These are phyloP conservation scores for Turritis glabra DNA, from an alignment of 345 rosid genomes.

Conservation along the genomic window DNA sequence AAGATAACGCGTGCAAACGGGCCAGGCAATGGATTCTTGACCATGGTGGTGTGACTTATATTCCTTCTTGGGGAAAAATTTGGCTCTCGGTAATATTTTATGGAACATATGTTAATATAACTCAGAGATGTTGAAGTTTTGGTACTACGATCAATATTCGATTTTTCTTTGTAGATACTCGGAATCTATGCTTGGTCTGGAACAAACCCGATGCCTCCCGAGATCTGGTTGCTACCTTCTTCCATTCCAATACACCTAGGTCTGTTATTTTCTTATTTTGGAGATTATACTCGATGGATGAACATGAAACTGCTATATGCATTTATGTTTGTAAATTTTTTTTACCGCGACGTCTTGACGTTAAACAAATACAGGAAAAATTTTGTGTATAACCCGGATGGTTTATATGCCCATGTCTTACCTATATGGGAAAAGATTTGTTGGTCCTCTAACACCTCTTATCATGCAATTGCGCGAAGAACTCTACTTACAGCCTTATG, in stretches of 20 bases:
- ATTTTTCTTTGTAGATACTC: slow-evolving; percentile 45
- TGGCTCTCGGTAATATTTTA: slow-evolving; percentile 60
- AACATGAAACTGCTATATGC: not conserved
- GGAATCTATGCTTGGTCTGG: slow-evolving; percentile 84
- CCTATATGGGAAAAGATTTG: slow-evolving; percentile 64
- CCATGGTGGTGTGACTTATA: slow-evolving; percentile 61
- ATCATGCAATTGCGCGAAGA: slow-evolving; percentile 56
- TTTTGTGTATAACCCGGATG: slow-evolving; percentile 58
- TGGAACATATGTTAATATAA: not conserved
- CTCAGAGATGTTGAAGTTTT: not conserved
- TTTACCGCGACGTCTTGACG: no score
- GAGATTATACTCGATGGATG: no score
- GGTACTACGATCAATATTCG: not conserved
- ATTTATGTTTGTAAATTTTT: no score
- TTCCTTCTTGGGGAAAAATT: slow-evolving; percentile 83
- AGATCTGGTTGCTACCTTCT: slow-evolving; percentile 69
- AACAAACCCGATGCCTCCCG: slow-evolving; percentile 68
- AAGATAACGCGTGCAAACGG: slow-evolving; percentile 41
- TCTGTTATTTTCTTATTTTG: slow-evolving; percentile 7
- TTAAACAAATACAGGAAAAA: slow-evolving; percentile 42
- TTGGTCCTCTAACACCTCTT: slow-evolving; percentile 45
- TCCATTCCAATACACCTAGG: slow-evolving; percentile 58
- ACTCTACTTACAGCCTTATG: slow-evolving; percentile 51
- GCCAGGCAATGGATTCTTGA: slow-evolving; percentile 64
- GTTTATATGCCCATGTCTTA: slow-evolving; percentile 65